These are phyloP conservation scores for Picea glauca DNA, from an alignment of 75 land plant species.

Conservation along the genomic window DNA sequence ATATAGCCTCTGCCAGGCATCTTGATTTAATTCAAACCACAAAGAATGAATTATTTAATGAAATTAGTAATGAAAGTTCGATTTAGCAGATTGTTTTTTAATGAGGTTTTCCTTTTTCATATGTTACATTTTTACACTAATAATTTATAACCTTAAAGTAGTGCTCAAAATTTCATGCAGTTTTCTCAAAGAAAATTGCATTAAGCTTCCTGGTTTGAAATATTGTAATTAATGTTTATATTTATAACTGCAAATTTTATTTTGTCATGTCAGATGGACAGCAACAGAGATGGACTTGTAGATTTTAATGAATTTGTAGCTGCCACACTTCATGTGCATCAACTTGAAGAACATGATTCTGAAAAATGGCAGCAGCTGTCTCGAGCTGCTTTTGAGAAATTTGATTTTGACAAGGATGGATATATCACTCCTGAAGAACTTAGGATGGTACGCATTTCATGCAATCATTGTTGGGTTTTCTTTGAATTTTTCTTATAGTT, in stretches of 20 bases:
- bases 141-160: background rate
- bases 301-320: slow-evolving; percentile 96
- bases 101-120: background rate
- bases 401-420: slow-evolving; percentile 90
- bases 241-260: slow-evolving; percentile 8
- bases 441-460: slow-evolving; percentile 45
- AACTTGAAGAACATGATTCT: slow-evolving; percentile 77
- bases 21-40: background rate
- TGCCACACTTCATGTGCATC: slow-evolving; percentile 91
- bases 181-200: background rate
- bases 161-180: background rate
- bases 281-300: slow-evolving; percentile 95
- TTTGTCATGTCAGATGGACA: slow-evolving; percentile 63
- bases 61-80: background rate
- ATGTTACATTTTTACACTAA: background rate
- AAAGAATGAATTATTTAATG: no score
- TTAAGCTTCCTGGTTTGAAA: background rate
- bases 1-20: background rate
- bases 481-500: background rate
- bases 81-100: background rate
- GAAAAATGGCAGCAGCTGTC: slow-evolving; percentile 76
- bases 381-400: slow-evolving; percentile 86
- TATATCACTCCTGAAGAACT: slow-evolving; percentile 91
- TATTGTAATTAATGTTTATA: background rate
- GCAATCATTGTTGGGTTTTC: background rate